Evolutionary conservation across 2,329 filamentous ascomycete genomes (phyloP).

Genomic region (Xylaria sp.): DNA sequence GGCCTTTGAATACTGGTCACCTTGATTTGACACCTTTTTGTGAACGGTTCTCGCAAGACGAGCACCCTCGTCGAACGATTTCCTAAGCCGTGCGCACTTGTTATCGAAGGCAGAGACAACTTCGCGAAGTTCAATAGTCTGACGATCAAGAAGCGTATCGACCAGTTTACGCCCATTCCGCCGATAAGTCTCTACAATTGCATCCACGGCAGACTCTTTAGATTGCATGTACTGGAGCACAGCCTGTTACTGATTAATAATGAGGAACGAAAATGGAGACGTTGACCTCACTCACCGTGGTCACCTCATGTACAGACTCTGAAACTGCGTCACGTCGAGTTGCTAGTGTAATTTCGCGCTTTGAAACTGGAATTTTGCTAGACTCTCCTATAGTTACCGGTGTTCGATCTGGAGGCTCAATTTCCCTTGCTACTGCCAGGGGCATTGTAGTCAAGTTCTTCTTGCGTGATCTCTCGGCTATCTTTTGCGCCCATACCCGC

Average conservation of each 20-base stretch:
- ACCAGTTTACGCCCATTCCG: conserved; percentile 21
- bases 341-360: conserved; percentile 23
- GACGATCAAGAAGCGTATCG: conserved; percentile 26
- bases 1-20: not conserved
- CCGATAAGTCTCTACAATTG: conserved; percentile 26
- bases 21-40: not conserved
- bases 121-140: conserved; percentile 29
- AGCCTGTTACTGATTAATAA: conserved; percentile 19
- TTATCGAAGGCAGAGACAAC: conserved; percentile 18
- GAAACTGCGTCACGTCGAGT: conserved; percentile 17
- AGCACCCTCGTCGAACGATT: conserved; percentile 20
- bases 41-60: conserved; percentile 10
- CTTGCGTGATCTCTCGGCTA: conserved; percentile 24
- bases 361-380: conserved; percentile 7
- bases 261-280: not conserved
- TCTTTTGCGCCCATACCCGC: conserved; percentile 20
- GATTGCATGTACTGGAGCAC: conserved; percentile 26
- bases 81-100: conserved; percentile 20
- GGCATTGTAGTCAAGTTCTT: not conserved
- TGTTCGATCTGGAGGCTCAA: not conserved
- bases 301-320: conserved; percentile 26
- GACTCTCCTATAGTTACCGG: not conserved
- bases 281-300: conserved; percentile 16
- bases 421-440: not conserved
- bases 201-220: conserved; percentile 25